Evolutionary conservation across 2,329 filamentous ascomycete species (phyloP), one percentile per base, ranked within the genome.

Genomic region (Aspergillus ochraceus): DNA sequence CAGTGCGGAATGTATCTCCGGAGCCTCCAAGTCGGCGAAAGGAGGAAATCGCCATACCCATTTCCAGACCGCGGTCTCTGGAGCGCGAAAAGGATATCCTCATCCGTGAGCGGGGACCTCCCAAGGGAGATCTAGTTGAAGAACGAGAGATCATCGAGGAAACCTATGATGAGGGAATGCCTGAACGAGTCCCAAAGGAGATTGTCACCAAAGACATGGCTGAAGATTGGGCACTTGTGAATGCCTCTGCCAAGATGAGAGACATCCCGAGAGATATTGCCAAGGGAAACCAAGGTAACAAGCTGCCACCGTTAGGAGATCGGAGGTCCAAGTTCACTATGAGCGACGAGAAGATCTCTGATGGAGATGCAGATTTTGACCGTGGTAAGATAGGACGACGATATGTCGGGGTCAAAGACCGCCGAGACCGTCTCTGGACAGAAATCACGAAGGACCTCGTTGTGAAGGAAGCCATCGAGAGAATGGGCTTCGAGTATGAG

Each of bases 371-470:
- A 75, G 64, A 79, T 79, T 64, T 74, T 77, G 70, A 76, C 17
- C 69, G 69, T 24, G 71, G 74, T 6, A 73, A 74, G 14, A 74
- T 80, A 59, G 77, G 72, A 22, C 82, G 81, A 54, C 78, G 83
- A 32, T 76, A 78, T 52, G 71, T 71, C 9, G 71, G 71, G 8
- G 64, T 72, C 45, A 76, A 75, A 42, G 70, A 77, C 49, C 71
- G 70, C 29, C 71, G 68, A 39, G 83, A 85, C 58, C 86, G 89
- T 60, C 90, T 96, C 80, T 98, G 94, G 94, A 99, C 95, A 0
- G 95, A 98, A 77, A 92, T 99, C 68, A 96, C 94, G 50, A 97
- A 96, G 78, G 93, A 97, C 67, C 79, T 98, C 39, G 91, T 98
- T 17, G 83, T 89, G 60, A 87, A 89, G 55, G 92, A 97, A 73